Evolutionary conservation across 495 filamentous ascomycete genomes (phyloP).

Genomic region (Halenospora varia): DNA sequence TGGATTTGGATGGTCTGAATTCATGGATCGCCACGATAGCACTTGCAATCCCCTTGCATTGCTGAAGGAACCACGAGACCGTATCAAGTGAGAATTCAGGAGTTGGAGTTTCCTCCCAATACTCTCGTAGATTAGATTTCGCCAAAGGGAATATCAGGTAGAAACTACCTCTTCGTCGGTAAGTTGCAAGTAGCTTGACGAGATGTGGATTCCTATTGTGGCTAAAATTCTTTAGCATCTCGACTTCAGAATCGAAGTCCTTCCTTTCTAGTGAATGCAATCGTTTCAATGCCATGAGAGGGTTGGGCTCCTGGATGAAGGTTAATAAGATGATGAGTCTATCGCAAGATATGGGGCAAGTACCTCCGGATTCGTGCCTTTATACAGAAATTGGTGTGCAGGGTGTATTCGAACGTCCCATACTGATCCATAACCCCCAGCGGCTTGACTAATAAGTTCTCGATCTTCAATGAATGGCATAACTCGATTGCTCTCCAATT

Average conservation of each 20-base stretch:
- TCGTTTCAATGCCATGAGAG: constrained; percentile 4
- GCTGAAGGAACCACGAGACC: constrained; percentile 8
- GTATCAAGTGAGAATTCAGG: constrained; percentile 3
- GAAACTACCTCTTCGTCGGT: constrained; percentile 1
- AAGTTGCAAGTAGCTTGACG: constrained; percentile 23
- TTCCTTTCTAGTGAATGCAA: neutral
- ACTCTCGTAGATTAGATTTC: constrained; percentile 18
- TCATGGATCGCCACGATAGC: constrained; percentile 7
- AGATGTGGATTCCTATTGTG: constrained; percentile 18
- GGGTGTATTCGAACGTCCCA: constrained; percentile 6
- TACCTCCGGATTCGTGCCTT: neutral
- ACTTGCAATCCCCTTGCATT: constrained; percentile 6
- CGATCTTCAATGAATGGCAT: constrained; percentile 9
- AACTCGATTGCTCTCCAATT: neutral
- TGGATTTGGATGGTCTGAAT: neutral
- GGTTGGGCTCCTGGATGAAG: neutral
- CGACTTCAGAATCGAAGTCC: constrained; percentile 13
- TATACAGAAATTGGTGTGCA: neutral
- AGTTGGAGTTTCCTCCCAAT: constrained; percentile 14
- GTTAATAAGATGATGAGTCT: neutral
- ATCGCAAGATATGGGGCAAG: neutral
- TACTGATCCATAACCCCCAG: constrained; percentile 3
- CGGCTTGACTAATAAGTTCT: neutral
- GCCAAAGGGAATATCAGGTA: constrained; percentile 28
- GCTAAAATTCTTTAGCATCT: constrained; percentile 21